Percentiles rank a stretch among this genome's conserved stretches.
These are phyloP conservation scores for Hypericum perforatum DNA, from an alignment of 345 rosid species.

Conservation along the genomic window DNA sequence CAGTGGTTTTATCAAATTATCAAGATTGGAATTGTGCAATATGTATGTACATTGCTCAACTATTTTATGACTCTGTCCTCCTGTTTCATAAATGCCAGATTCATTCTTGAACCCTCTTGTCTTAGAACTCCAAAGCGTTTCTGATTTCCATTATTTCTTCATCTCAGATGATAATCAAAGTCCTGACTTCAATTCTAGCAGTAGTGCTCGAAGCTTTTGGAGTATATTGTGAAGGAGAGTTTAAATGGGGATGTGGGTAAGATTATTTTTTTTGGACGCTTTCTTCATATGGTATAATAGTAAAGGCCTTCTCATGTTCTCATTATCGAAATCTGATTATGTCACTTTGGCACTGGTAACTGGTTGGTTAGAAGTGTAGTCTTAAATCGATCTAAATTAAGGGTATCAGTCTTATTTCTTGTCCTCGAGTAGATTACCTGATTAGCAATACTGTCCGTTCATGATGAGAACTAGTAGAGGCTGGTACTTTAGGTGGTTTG, in stretches of 20 bases:
- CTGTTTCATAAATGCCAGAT: too few relatives aligned
- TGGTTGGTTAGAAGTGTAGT: too few relatives aligned
- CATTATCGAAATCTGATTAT: too few relatives aligned
- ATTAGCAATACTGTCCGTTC: too few relatives aligned
- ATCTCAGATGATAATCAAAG: constrained; percentile 87
- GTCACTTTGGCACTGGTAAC: too few relatives aligned
- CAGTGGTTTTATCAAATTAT: constrained; percentile 91
- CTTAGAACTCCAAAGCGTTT: not conserved
- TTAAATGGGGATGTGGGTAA: constrained; percentile 85
- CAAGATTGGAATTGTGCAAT: constrained; percentile 97
- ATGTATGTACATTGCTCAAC: constrained; percentile 46
- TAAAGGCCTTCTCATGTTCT: not conserved
- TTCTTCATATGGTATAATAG: not conserved
- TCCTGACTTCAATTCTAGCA: constrained; percentile 68
- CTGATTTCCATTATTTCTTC: constrained; percentile 11
- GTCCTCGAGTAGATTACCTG: too few relatives aligned
- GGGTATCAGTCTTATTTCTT: too few relatives aligned
- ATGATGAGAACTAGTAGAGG: too few relatives aligned
- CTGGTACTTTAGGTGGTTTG: too few relatives aligned
- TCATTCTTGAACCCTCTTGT: constrained; percentile 11
- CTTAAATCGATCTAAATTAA: too few relatives aligned
- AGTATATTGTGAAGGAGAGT: constrained; percentile 97
- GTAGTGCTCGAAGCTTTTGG: constrained; percentile 84
- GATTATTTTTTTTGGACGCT: constrained; percentile 17
- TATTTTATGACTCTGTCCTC: not conserved